These are phyloP conservation scores for Bassia scoparia DNA, from an alignment of 148 eudicot species.

Conservation along the genomic window DNA sequence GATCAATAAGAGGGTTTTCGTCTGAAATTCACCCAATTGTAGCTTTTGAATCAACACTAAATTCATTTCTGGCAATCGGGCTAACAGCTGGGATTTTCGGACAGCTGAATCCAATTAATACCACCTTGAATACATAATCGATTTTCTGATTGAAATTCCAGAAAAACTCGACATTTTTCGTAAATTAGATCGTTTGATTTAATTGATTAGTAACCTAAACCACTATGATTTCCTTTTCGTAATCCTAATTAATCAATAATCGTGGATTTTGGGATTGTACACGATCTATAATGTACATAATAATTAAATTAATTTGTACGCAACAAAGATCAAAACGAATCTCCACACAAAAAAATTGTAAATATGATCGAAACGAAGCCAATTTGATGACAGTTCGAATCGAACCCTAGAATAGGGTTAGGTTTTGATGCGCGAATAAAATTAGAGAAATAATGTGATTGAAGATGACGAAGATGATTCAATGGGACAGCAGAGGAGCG, in stretches of 20 bases:
- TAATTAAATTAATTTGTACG: background rate
- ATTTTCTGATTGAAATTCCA: constrained; percentile 53
- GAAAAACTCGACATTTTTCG: constrained; percentile 41
- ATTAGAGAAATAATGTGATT: no score
- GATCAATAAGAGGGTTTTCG: constrained; percentile 50
- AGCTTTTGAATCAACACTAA: constrained; percentile 56
- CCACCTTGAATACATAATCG: constrained; percentile 61
- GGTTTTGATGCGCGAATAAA: constrained; percentile 14
- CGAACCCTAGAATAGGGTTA: constrained; percentile 17
- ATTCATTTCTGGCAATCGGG: constrained; percentile 57
- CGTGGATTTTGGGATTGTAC: background rate
- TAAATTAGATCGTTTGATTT: background rate
- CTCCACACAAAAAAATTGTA: background rate
- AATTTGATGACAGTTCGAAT: background rate
- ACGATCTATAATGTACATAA: background rate
- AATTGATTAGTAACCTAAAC: background rate
- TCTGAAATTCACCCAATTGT: constrained; percentile 63
- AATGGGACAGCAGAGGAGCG: background rate
- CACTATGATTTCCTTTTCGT: background rate
- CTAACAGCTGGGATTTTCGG: constrained; percentile 55
- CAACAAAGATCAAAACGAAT: constrained; percentile 5
- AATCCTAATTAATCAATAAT: background rate
- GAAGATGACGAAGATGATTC: background rate
- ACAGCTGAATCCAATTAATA: constrained; percentile 61
- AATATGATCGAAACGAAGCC: background rate